A percentile compares a stretch with the other conserved stretches of the same genome.
These are phyloP conservation scores for Symbiodinium natans DNA, from an alignment of 73 alveolate species.

Conservation along the genomic window DNA sequence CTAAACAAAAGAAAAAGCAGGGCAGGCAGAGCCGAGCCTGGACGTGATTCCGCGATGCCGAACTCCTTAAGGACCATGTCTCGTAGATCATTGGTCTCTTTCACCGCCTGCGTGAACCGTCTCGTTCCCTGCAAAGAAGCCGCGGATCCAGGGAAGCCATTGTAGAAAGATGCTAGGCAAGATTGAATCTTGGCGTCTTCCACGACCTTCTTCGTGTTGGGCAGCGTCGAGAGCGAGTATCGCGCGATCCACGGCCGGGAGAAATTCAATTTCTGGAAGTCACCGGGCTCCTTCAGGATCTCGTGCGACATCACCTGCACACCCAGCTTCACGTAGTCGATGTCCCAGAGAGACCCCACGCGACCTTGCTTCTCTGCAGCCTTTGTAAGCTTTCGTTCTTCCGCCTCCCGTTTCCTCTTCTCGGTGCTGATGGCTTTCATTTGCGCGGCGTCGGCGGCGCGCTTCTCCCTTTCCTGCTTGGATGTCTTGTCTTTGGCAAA, in stretches of 20 bases:
- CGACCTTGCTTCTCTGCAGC: constrained; percentile 26
- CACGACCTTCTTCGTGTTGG: background rate
- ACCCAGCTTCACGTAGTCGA: background rate
- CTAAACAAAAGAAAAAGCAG: background rate
- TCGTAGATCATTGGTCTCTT: background rate
- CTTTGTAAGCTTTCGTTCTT: background rate
- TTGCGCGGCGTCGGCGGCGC: background rate
- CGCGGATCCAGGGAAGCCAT: background rate
- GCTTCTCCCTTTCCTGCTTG: background rate
- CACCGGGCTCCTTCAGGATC: background rate
- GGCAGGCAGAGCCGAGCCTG: background rate
- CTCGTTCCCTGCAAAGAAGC: background rate
- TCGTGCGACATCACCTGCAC: background rate
- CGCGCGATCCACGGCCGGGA: background rate
- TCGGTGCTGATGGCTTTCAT: background rate
- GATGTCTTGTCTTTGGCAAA: background rate
- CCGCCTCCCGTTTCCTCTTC: background rate
- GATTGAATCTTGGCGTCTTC: background rate
- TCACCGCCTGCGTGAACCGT: background rate
- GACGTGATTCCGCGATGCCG: no score
- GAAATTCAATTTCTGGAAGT: background rate
- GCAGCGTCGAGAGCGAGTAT: background rate
- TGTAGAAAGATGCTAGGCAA: background rate
- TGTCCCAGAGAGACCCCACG: background rate
- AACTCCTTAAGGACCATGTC: background rate